Evolutionary conservation across 495 filamentous ascomycete species (phyloP).

Genomic region (Penicillium pancosmium): DNA sequence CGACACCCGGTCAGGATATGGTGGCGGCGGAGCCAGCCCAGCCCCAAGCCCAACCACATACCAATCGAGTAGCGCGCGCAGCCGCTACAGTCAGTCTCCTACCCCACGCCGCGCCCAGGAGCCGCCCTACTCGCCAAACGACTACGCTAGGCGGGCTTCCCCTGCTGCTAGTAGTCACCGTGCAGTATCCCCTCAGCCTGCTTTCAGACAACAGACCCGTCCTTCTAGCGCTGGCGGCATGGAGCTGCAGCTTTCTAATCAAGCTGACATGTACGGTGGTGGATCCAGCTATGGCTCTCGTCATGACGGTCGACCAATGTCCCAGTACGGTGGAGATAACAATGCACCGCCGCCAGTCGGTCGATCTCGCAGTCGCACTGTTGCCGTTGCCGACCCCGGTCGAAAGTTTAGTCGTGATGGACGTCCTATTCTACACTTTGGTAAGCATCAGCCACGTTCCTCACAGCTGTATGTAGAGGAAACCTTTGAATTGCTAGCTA

Average conservation of each 20-base stretch:
- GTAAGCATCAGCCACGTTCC: slow-evolving; percentile 57
- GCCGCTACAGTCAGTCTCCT: slow-evolving; percentile 45
- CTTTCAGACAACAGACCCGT: slow-evolving; percentile 60
- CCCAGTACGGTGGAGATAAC: slow-evolving; percentile 60
- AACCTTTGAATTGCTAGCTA: slow-evolving; percentile 12
- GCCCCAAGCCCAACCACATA: slow-evolving; percentile 34
- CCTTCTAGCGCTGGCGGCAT: slow-evolving; percentile 72
- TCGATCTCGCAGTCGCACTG: slow-evolving; percentile 77
- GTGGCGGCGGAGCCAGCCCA: slow-evolving; percentile 35
- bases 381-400: slow-evolving; percentile 59
- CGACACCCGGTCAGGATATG: slow-evolving; percentile 45
- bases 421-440: slow-evolving; percentile 84
- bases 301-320: slow-evolving; percentile 52
- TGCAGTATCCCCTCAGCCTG: slow-evolving; percentile 61
- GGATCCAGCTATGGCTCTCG: slow-evolving; percentile 55
- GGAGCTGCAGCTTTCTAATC: slow-evolving; percentile 75
- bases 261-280: slow-evolving; percentile 48
- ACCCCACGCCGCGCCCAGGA: slow-evolving; percentile 58
- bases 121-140: slow-evolving; percentile 54
- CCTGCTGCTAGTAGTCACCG: slow-evolving; percentile 42
- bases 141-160: slow-evolving; percentile 56
- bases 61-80: slow-evolving; percentile 45
- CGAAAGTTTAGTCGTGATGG: slow-evolving; percentile 84
- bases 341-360: slow-evolving; percentile 49
- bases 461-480: neutral